A percentile compares a stretch with the other conserved stretches of the same genome.
These are phyloP conservation scores for Podaxis sp. DNA, from an alignment of 768 basidiomycete genomes.

Conservation along the genomic window DNA sequence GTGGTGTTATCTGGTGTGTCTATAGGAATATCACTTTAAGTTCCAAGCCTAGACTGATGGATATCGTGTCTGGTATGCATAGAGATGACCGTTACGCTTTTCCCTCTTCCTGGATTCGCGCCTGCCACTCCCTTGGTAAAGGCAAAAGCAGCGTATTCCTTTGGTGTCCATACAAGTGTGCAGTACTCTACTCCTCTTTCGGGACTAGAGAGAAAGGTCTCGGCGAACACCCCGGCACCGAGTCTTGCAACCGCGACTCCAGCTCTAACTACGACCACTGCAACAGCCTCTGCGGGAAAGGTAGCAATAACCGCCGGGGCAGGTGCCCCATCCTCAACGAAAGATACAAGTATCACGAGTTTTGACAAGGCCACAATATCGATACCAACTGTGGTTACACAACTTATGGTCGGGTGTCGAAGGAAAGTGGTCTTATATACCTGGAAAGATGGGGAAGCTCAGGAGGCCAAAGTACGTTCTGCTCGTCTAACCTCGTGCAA, in stretches of 20 bases:
- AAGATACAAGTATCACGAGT: neutral
- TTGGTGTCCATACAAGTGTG: slow-evolving; percentile 66
- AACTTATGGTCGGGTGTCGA: slow-evolving; percentile 80
- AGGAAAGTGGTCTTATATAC: slow-evolving; percentile 81
- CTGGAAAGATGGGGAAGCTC: slow-evolving; percentile 82
- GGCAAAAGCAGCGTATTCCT: slow-evolving; percentile 79
- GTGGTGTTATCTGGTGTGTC: slow-evolving; percentile 76
- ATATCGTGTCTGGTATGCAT: neutral
- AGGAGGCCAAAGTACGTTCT: slow-evolving; percentile 59
- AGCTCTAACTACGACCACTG: neutral
- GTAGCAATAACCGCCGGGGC: neutral
- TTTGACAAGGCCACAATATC: slow-evolving; percentile 25
- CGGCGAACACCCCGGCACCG: slow-evolving; percentile 24
- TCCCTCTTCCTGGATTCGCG: slow-evolving; percentile 67
- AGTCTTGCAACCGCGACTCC: slow-evolving; percentile 13
- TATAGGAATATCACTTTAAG: neutral
- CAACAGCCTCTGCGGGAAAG: neutral
- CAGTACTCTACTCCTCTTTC: slow-evolving; percentile 33
- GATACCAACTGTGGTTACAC: slow-evolving; percentile 68
- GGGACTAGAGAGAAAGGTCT: slow-evolving; percentile 12
- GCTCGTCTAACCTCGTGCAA: neutral
- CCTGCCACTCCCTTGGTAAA: slow-evolving; percentile 70
- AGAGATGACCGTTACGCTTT: slow-evolving; percentile 76
- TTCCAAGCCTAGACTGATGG: neutral
- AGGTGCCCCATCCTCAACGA: neutral